A percentile compares a stretch with the other conserved stretches of the same genome.
These are phyloP conservation scores for Diaporthe sp. DNA, from an alignment of 2,329 filamentous ascomycete species.

Conservation along the genomic window DNA sequence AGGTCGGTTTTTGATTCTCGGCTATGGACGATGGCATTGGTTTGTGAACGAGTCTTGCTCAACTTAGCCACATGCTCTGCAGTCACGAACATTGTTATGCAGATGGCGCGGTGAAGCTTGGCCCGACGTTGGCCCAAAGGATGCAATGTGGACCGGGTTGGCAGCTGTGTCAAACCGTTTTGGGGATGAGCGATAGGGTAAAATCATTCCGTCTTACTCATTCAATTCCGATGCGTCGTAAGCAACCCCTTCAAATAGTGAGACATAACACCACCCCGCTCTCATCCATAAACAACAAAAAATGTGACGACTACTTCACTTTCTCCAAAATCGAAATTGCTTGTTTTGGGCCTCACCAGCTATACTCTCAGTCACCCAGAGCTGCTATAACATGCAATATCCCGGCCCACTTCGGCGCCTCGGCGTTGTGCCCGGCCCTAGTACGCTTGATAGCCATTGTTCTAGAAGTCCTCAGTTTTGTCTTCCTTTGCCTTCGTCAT, in stretches of 20 bases:
- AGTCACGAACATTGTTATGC: too few species aligned
- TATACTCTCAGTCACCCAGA: too few species aligned
- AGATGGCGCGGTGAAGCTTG: too few species aligned
- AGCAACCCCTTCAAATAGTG: constrained; percentile 13
- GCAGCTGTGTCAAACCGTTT: background rate
- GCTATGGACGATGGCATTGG: too few species aligned
- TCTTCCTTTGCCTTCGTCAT: constrained; percentile 1
- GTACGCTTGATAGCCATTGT: constrained; percentile 19
- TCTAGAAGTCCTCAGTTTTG: constrained; percentile 28
- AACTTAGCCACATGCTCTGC: background rate
- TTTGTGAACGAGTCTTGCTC: background rate
- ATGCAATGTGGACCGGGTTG: background rate
- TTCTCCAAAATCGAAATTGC: background rate
- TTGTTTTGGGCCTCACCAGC: background rate
- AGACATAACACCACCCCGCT: constrained; percentile 16
- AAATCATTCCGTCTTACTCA: constrained; percentile 26
- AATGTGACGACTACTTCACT: background rate
- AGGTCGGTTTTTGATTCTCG: background rate
- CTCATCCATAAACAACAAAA: background rate
- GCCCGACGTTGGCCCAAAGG: too few species aligned
- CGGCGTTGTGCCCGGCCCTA: constrained; percentile 20
- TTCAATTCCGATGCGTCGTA: constrained; percentile 25
- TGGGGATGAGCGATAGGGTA: constrained; percentile 7
- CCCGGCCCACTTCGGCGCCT: constrained; percentile 19
- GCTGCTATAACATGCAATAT: background rate